Conservation (phyloP, 805 yeast genomes). For the Ogataea methanolica region DNA sequence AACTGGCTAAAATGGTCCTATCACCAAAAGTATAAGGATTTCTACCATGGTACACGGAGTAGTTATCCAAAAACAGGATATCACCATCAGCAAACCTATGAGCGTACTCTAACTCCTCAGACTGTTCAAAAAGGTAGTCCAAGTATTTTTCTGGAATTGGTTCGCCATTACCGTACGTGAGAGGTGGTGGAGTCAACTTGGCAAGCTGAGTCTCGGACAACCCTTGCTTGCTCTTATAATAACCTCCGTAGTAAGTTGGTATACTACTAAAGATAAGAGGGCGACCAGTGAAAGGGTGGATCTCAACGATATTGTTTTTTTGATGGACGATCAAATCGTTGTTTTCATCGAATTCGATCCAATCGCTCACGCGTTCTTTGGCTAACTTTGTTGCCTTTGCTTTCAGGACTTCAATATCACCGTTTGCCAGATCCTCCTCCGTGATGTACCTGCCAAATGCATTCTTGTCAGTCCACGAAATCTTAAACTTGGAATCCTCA, state of each 20-base stretch:
- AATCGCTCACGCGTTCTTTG: conserved; percentile 7
- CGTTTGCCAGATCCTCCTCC: not conserved
- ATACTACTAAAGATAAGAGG: conserved; percentile 22
- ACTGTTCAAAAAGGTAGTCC: conserved; percentile 18
- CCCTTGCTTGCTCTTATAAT: conserved; percentile 6
- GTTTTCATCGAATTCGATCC: conserved; percentile 9
- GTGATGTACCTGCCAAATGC: conserved; percentile 12
- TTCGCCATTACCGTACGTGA: conserved; percentile 20
- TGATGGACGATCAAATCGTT: conserved; percentile 11
- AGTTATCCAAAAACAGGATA: conserved; percentile 20
- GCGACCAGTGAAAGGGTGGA: conserved; percentile 6
- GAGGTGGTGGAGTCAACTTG: conserved; percentile 4
- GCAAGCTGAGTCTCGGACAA: not conserved
- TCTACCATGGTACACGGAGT: conserved; percentile 22
- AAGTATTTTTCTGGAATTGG: conserved; percentile 19
- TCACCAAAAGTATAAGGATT: conserved; percentile 17
- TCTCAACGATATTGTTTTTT: conserved; percentile 2
- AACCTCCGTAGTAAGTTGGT: conserved; percentile 17
- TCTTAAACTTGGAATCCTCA: conserved; percentile 5
- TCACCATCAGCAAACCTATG: conserved; percentile 22
- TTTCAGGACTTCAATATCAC: conserved; percentile 4
- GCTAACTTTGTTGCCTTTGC: conserved; percentile 4
- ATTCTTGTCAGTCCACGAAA: conserved; percentile 10
- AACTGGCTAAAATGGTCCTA: conserved; percentile 21
- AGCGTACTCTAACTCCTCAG: conserved; percentile 17